phyloP scores from a whole-genome alignment of 139 green algal genomes.

The Picochlorum sp. region DNA sequence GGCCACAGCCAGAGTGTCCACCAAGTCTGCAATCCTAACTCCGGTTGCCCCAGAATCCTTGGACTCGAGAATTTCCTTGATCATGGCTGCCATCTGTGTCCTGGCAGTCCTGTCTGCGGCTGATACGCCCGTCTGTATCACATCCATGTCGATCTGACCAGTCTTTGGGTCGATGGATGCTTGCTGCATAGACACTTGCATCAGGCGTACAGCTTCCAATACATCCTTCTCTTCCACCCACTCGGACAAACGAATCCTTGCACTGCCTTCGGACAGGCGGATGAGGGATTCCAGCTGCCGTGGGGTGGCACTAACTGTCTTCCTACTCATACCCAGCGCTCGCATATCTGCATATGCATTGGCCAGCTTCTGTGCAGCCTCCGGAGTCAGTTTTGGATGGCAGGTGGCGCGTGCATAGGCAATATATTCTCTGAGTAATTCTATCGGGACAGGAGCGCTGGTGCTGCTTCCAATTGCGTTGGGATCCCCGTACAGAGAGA shows the following conservation, averaged over 20 bases:
- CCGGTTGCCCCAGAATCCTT: conserved; percentile 5
- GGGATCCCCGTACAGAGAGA: conserved; percentile 72
- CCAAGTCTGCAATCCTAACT: conserved; percentile 1
- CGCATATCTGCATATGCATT: conserved; percentile 81
- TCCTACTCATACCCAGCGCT: conserved; percentile 43
- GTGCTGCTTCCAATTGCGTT: background rate
- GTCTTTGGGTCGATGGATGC: conserved; percentile 61
- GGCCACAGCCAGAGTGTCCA: conserved; percentile 4
- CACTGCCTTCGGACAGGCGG: conserved; percentile 74
- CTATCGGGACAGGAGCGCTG: conserved; percentile 36
- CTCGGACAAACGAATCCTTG: conserved; percentile 37
- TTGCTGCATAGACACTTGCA: conserved; percentile 69
- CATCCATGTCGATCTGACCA: conserved; percentile 67
- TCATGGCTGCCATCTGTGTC: conserved; percentile 24
- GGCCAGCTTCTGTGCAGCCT: conserved; percentile 65
- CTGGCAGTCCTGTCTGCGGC: conserved; percentile 30
- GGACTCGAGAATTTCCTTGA: conserved; percentile 25
- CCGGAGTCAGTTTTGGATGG: conserved; percentile 64
- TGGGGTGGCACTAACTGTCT: conserved; percentile 81
- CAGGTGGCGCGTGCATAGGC: conserved; percentile 66
- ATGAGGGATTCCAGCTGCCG: conserved; percentile 96
- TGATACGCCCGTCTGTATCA: conserved; percentile 35
- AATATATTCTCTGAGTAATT: conserved; percentile 83
- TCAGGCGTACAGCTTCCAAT: conserved; percentile 61
- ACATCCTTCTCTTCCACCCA: conserved; percentile 47